A percentile compares a stretch with the other conserved stretches of the same genome.
These are phyloP conservation scores for Agrocybe chaxingu DNA, from an alignment of 768 basidiomycete species.

Conservation along the genomic window DNA sequence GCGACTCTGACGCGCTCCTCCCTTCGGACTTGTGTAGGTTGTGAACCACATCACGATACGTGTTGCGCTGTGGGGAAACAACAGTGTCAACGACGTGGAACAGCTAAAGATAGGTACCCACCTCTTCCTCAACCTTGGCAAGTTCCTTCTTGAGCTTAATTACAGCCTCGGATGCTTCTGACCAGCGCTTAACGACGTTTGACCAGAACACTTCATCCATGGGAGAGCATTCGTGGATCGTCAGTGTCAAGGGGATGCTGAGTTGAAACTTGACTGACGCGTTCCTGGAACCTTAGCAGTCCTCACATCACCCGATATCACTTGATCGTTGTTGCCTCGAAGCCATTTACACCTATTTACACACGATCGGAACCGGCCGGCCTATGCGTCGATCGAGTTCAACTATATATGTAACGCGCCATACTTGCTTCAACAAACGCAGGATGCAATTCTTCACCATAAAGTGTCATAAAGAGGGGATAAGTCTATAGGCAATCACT, in stretches of 20 bases:
- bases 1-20: constrained; percentile 1
- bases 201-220: constrained; percentile 35
- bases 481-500: constrained; percentile 7
- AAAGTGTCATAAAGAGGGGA: neutral
- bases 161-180: constrained; percentile 31
- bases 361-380: too few species aligned
- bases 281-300: too few species aligned
- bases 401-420: too few species aligned
- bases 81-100: neutral
- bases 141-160: constrained; percentile 31
- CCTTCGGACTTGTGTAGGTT: constrained; percentile 10
- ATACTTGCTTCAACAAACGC: neutral
- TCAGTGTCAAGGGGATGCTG: neutral
- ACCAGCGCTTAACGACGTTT: constrained; percentile 33
- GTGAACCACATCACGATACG: constrained; percentile 13
- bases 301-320: too few species aligned
- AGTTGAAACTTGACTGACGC: neutral
- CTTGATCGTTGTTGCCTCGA: too few species aligned
- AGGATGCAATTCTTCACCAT: neutral
- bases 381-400: too few species aligned
- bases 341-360: too few species aligned
- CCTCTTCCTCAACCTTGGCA: constrained; percentile 26
- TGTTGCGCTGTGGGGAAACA: constrained; percentile 8
- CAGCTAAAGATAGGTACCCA: constrained; percentile 10
- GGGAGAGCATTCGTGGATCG: constrained; percentile 5